phyloP scores from a whole-genome alignment of 1,139 yeast species.

The Geotrichum fermentans region DNA sequence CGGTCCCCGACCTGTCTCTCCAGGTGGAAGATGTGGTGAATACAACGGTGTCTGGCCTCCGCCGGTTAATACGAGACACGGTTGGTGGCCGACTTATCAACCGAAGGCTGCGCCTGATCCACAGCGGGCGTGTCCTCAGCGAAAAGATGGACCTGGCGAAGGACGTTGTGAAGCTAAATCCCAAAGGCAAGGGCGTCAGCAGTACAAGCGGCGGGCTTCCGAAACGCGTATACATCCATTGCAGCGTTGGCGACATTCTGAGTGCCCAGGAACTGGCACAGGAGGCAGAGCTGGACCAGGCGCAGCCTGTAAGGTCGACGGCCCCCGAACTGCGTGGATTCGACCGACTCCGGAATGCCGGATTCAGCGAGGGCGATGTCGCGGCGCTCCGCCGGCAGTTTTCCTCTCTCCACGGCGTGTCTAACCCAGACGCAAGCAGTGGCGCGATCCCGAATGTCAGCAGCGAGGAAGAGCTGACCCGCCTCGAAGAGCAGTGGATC shows the following conservation, averaged over 20 bases:
- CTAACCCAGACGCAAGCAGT: conserved; percentile 26
- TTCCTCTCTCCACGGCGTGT: conserved; percentile 56
- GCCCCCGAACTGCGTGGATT: conserved; percentile 81
- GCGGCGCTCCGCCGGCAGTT: conserved; percentile 70
- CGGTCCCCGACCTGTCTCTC: conserved; percentile 43
- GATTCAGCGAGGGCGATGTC: conserved; percentile 75
- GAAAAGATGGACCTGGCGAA: conserved; percentile 52
- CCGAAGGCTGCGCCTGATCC: conserved; percentile 63
- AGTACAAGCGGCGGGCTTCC: conserved; percentile 22
- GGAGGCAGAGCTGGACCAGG: conserved; percentile 58
- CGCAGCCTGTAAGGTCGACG: conserved; percentile 43
- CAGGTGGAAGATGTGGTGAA: conserved; percentile 38
- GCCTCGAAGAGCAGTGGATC: conserved; percentile 85
- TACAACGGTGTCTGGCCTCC: conserved; percentile 43
- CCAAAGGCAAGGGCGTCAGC: conserved; percentile 21
- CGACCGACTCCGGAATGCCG: conserved; percentile 76
- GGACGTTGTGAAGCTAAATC: conserved; percentile 43
- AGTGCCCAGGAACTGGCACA: conserved; percentile 53
- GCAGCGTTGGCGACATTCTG: conserved; percentile 72
- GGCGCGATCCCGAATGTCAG: conserved; percentile 27
- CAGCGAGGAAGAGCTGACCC: conserved; percentile 39
- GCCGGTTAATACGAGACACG: conserved; percentile 41
- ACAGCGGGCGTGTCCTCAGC: conserved; percentile 66
- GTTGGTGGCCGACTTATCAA: conserved; percentile 35
- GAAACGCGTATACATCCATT: conserved; percentile 56